phyloP scores from a whole-genome alignment of 1,284 basidiomycete species.

The Clitocybe nebularis region DNA sequence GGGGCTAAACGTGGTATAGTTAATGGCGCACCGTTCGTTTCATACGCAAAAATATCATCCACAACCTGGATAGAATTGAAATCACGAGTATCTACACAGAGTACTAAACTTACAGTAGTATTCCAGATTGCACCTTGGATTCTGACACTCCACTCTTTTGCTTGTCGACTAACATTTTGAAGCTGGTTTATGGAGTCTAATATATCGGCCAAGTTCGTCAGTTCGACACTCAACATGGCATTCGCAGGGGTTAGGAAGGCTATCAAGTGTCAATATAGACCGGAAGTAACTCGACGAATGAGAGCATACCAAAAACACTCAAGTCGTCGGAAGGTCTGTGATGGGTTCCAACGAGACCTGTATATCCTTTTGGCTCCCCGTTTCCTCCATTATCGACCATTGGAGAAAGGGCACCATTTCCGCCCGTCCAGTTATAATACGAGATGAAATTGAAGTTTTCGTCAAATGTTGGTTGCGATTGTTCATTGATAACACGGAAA shows the following conservation, averaged over 20 bases:
- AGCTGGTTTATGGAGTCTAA: slow-evolving; percentile 48
- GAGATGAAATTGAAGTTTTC: slow-evolving; percentile 67
- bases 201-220: slow-evolving; percentile 55
- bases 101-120: slow-evolving; percentile 44
- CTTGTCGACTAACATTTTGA: slow-evolving; percentile 47
- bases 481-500: slow-evolving; percentile 71
- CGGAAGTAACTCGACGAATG: background rate
- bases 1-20: too few species aligned
- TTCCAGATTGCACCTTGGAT: slow-evolving; percentile 64
- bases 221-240: slow-evolving; percentile 75
- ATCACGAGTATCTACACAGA: background rate
- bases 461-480: slow-evolving; percentile 71
- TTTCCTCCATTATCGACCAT: slow-evolving; percentile 63
- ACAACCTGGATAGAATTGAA: slow-evolving; percentile 38
- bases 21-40: slow-evolving; percentile 55
- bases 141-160: slow-evolving; percentile 55
- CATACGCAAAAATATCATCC: slow-evolving; percentile 70
- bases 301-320: slow-evolving; percentile 54
- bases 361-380: slow-evolving; percentile 64
- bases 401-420: slow-evolving; percentile 57
- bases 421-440: slow-evolving; percentile 78
- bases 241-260: slow-evolving; percentile 75
- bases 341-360: slow-evolving; percentile 66
- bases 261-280: slow-evolving; percentile 22
- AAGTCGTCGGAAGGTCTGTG: slow-evolving; percentile 76